Conservation (phyloP, 1,139 yeast genomes). For the Geotrichum reessii region DNA sequence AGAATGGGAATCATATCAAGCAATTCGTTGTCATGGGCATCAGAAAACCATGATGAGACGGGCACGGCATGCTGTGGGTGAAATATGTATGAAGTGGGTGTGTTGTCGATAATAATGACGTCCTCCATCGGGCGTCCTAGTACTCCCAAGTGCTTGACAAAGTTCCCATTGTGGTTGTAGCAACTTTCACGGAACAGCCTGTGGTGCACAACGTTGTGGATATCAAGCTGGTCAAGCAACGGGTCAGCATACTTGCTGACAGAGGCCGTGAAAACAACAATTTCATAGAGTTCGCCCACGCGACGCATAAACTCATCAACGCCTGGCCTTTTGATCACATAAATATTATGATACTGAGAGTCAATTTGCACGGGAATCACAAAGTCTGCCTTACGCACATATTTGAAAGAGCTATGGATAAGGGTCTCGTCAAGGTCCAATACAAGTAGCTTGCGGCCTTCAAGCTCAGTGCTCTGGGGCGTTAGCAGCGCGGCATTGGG, state of each 20-base stretch:
- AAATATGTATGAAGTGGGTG: slow-evolving; percentile 93
- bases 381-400: slow-evolving; percentile 86
- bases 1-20: slow-evolving; percentile 85
- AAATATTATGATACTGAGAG: slow-evolving; percentile 85
- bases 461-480: slow-evolving; percentile 41
- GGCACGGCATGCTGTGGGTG: slow-evolving; percentile 98
- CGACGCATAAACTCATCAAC: slow-evolving; percentile 84
- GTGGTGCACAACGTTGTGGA: slow-evolving; percentile 71
- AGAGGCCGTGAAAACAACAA: slow-evolving; percentile 94
- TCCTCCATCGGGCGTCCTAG: slow-evolving; percentile 88
- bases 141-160: slow-evolving; percentile 86
- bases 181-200: slow-evolving; percentile 86
- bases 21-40: slow-evolving; percentile 92
- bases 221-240: slow-evolving; percentile 77
- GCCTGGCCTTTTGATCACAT: slow-evolving; percentile 95
- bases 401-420: slow-evolving; percentile 92
- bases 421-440: slow-evolving; percentile 93
- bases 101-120: slow-evolving; percentile 85
- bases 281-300: slow-evolving; percentile 85
- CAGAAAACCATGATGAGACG: slow-evolving; percentile 96
- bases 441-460: slow-evolving; percentile 74
- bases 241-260: slow-evolving; percentile 97
- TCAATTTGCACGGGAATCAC: slow-evolving; percentile 91
- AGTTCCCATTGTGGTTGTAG: slow-evolving; percentile 80
- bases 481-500: slow-evolving; percentile 49